phyloP scores from a whole-genome alignment of 2,329 filamentous ascomycete genomes.

The Clarireedia monteithiana region DNA sequence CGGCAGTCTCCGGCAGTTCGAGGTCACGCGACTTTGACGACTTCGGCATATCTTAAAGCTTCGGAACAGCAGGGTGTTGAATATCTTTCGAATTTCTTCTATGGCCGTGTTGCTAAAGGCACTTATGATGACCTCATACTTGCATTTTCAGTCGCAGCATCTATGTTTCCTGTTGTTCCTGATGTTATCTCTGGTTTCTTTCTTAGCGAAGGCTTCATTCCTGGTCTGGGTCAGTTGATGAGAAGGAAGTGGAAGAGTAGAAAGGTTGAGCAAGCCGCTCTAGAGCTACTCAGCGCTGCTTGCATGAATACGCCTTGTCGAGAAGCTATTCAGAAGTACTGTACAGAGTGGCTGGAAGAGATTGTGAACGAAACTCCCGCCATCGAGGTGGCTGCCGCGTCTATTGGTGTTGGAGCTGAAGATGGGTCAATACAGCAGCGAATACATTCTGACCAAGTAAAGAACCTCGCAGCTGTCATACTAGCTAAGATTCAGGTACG shows the following conservation, averaged over 20 bases:
- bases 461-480: conserved; percentile 64
- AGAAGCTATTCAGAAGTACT: conserved; percentile 77
- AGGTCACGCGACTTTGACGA: conserved; percentile 73
- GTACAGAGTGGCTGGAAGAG: conserved; percentile 78
- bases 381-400: conserved; percentile 21
- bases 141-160: conserved; percentile 86
- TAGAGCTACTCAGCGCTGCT: conserved; percentile 86
- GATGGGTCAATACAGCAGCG: conserved; percentile 27
- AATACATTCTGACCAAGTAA: conserved; percentile 51
- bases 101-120: conserved; percentile 59
- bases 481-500: conserved; percentile 62
- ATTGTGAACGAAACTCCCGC: conserved; percentile 67
- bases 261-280: conserved; percentile 75
- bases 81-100: conserved; percentile 68
- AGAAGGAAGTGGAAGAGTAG: conserved; percentile 74
- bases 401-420: conserved; percentile 15
- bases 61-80: conserved; percentile 63
- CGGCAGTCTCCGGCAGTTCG: conserved; percentile 66
- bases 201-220: conserved; percentile 79
- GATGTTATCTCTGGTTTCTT: conserved; percentile 71
- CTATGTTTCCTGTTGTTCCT: conserved; percentile 79
- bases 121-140: conserved; percentile 85
- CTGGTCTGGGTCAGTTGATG: conserved; percentile 68
- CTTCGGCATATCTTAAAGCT: conserved; percentile 75
- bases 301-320: conserved; percentile 80